phyloP scores from a whole-genome alignment of 148 eudicot species.

The Nepenthes gracilis region DNA sequence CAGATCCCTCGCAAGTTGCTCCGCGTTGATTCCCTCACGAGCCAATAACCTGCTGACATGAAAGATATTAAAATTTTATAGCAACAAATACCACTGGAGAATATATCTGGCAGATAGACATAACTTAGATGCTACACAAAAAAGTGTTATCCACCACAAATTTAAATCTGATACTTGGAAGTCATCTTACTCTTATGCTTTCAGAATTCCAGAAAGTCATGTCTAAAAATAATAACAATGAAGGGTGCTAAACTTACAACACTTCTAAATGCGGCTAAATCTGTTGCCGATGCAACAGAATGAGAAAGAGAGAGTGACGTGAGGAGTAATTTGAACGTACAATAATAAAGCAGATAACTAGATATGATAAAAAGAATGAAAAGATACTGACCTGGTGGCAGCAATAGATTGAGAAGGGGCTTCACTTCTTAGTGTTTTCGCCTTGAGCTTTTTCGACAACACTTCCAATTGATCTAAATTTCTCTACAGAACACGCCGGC shows the following conservation, averaged over 20 bases:
- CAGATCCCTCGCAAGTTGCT: conserved; percentile 90
- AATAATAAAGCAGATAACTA: not conserved
- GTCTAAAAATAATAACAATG: not conserved
- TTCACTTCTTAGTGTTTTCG: conserved; percentile 83
- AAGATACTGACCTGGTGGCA: conserved; percentile 22
- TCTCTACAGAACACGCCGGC: conserved; percentile 30
- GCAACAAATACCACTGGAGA: too few relatives aligned
- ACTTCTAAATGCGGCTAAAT: not conserved
- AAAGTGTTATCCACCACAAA: too few relatives aligned
- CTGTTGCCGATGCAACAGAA: not conserved
- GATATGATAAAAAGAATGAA: not conserved
- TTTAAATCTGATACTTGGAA: not conserved
- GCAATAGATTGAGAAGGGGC: conserved; percentile 92
- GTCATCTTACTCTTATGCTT: too few relatives aligned
- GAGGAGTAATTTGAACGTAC: not conserved
- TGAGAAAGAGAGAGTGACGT: not conserved
- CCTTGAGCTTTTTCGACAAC: conserved; percentile 77
- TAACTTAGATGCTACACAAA: too few relatives aligned
- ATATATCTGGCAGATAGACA: too few relatives aligned
- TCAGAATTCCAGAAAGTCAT: too few relatives aligned
- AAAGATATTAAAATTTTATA: not conserved
- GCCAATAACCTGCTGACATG: conserved; percentile 56
- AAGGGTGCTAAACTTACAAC: not conserved
- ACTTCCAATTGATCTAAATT: conserved; percentile 94
- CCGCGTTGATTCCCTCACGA: conserved; percentile 94